These are phyloP conservation scores for Lactarius hatsudake DNA, from an alignment of 768 basidiomycete genomes.

Conservation along the genomic window DNA sequence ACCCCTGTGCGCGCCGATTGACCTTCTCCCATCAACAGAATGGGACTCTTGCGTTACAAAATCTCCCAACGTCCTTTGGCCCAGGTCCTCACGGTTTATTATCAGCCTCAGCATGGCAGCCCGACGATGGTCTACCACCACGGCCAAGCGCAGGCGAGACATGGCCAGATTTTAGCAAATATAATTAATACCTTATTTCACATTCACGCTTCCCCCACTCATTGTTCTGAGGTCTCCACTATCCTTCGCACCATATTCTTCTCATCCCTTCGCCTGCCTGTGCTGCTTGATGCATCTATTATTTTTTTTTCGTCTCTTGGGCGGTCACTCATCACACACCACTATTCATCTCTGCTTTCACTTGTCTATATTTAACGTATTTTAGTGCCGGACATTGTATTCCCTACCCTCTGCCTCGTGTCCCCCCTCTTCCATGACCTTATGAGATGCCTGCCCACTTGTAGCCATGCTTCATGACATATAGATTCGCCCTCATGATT, in stretches of 20 bases:
- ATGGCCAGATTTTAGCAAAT: slow-evolving; percentile 20
- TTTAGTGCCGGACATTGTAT: slow-evolving; percentile 21
- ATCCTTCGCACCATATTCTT: background rate
- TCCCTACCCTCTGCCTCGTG: background rate
- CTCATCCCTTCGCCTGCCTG: background rate
- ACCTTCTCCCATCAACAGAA: slow-evolving; percentile 16
- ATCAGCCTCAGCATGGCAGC: slow-evolving; percentile 11
- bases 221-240: background rate
- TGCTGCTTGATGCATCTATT: slow-evolving; percentile 13
- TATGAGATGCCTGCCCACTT: slow-evolving; percentile 12
- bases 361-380: slow-evolving; percentile 24
- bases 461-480: slow-evolving; percentile 20
- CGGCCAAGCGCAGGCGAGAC: slow-evolving; percentile 9
- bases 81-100: slow-evolving; percentile 7
- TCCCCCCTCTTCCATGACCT: slow-evolving; percentile 6
- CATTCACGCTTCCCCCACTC: background rate
- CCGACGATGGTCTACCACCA: slow-evolving; percentile 2
- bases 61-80: slow-evolving; percentile 3
- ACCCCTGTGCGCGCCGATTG: slow-evolving; percentile 11
- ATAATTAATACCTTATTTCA: slow-evolving; percentile 1
- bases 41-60: slow-evolving; percentile 17
- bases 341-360: slow-evolving; percentile 10
- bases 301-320: background rate
- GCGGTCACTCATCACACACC: background rate
- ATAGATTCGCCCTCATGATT: slow-evolving; percentile 4